phyloP scores from a whole-genome alignment of 345 rosid species.

The Eucalyptus cloeziana region DNA sequence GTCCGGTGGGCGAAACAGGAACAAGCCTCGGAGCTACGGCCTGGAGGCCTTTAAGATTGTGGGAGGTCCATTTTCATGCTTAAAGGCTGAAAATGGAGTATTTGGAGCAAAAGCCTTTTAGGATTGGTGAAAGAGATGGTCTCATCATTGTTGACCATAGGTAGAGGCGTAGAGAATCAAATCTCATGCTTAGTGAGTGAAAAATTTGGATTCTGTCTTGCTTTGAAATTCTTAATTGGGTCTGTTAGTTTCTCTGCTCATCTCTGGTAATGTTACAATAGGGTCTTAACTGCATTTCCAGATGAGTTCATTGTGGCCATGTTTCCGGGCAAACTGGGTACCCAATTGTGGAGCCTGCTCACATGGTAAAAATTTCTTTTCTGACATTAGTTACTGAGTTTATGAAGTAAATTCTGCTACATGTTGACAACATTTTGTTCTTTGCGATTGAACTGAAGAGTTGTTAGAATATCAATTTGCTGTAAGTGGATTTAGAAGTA shows the following conservation, averaged over 20 bases:
- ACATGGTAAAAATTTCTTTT: slow-evolving; percentile 47
- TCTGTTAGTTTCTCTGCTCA: background rate
- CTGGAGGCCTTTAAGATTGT: slow-evolving; percentile 1
- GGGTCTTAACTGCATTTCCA: slow-evolving; percentile 12
- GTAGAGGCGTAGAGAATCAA: slow-evolving; percentile 78
- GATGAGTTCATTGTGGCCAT: slow-evolving; percentile 82
- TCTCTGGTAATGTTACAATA: background rate
- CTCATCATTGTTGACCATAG: slow-evolving; percentile 89
- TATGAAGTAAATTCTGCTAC: background rate
- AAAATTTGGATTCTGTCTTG: background rate
- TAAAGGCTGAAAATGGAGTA: slow-evolving; percentile 12
- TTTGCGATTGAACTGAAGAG: too few species aligned
- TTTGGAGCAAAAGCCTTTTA: background rate
- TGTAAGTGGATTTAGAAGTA: background rate
- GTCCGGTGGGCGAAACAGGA: background rate
- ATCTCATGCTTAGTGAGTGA: slow-evolving; percentile 67
- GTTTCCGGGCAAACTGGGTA: slow-evolving; percentile 63
- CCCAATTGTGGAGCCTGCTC: slow-evolving; percentile 84
- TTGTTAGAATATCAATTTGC: background rate
- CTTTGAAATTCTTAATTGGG: background rate
- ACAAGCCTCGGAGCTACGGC: background rate
- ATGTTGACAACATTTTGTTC: too few species aligned
- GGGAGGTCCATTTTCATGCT: slow-evolving; percentile 1
- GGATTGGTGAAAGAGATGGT: slow-evolving; percentile 49
- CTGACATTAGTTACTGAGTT: background rate